Evolutionary conservation across 2,329 filamentous ascomycete genomes (phyloP).

Genomic region (Calonectria hawksworthii): DNA sequence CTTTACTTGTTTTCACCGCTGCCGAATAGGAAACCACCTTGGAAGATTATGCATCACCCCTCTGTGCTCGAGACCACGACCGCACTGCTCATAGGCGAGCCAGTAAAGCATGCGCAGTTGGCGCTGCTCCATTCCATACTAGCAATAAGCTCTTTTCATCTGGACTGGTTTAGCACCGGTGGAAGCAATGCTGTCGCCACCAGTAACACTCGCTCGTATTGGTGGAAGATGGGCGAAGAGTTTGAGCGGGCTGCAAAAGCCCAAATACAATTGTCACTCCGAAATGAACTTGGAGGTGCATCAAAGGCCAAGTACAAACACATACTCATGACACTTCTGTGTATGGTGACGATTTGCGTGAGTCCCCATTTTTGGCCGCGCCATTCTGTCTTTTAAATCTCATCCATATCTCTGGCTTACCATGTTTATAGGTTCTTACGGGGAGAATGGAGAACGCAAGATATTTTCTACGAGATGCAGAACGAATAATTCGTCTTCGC

Average conservation of each 20-base stretch:
- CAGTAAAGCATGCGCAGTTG: not conserved
- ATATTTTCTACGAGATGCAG: not conserved
- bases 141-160: not conserved
- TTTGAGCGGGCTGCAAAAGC: not conserved
- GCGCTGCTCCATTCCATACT: not conserved
- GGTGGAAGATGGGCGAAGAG: not conserved
- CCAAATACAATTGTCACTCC: not conserved
- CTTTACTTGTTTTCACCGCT: not conserved
- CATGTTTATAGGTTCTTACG: not conserved
- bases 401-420: not conserved
- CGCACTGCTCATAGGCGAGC: not conserved
- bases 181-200: not conserved
- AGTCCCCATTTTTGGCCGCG: not conserved
- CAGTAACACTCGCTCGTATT: not conserved
- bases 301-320: conserved; percentile 4
- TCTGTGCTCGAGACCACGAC: not conserved
- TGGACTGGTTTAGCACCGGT: not conserved
- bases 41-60: not conserved
- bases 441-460: not conserved
- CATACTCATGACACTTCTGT: not conserved
- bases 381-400: not conserved
- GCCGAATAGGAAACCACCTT: not conserved
- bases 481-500: not conserved
- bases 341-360: not conserved
- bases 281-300: not conserved